Evolutionary conservation across 192 early-diverging fungal species (phyloP), one percentile per base, ranked within the genome.

Genomic region (Oehlia diaphana): DNA sequence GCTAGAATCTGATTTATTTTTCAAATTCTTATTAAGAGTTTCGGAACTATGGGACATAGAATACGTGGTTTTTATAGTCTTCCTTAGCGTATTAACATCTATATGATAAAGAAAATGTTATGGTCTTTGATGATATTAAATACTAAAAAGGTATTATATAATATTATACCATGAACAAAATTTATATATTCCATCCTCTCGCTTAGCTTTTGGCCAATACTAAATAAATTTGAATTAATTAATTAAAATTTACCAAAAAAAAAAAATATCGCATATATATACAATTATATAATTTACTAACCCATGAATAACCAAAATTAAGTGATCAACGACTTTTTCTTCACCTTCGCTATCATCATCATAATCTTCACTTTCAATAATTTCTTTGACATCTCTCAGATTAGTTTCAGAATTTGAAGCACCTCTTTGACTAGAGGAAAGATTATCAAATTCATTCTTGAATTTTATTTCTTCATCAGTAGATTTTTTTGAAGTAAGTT

Each of bases 271-370:
- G 2, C 31, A 31, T 31, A 31, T 31, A 31, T 31, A 31, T 31
- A 31, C 31, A 31, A 31, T 63, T 42, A 77, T 26, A 75, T 63
- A 77, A 61, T 47, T 58, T 62, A 35, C 71, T 44, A 76, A 86
- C 83, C 95, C 95, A 76, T 96, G 95, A 82, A 96, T 90, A 12
- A 93, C 94, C 72, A 96, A 85, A 9, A 96, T 83, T 12, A 96
- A 77, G 81, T 96, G 95, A 77, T 94, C 87, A 69, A 96, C 91
- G 13, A 84, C 85, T 37, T 94, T 84, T 64, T 92, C 92, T 10
- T 91, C 89, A 23, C 86, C 86, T 81, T 82, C 89, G 44, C 6
- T 37, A 37, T 80, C 81, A 23, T 87, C 81, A 3, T 84, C 77
- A 63, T 83, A 84, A 33, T 86, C 85, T 31, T 78, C 83, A 66